Evolutionary conservation across 179 eudicot genomes (phyloP), one percentile per base, ranked within the genome.

Genomic region (Nepenthes alata): DNA sequence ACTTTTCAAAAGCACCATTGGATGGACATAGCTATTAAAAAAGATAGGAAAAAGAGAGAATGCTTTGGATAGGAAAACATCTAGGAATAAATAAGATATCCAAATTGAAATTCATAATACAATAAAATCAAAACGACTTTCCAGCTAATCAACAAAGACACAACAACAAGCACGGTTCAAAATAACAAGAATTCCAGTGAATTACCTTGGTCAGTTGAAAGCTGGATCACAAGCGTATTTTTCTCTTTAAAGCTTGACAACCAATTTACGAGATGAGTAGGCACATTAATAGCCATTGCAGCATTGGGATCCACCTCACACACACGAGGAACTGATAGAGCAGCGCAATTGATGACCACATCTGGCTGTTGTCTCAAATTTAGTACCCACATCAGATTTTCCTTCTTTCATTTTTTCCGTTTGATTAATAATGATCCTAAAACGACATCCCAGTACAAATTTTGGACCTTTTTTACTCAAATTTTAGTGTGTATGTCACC

Each of bases 121-220:
- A 41, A 4, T 4, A 4, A 41, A 7, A 41, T 7, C 15, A 13
- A 50, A 50, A 8, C 1, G 4, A 50, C 16, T 50, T 50, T 11
- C n/a, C 12, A 6, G n/a, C 13, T 11, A n/a, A n/a, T 7, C 13
- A 50, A 50, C 13, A 50, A 11, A 6, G 53, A 50, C 53, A 11
- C n/a, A 52, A 58, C 35, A 35, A 11, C 1, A 4, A 5, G 11
- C 25, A 55, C 15, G 7, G 37, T 7, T 55, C 10, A 15, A 1
- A 55, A 55, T 34, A 0, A 55, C 35, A 55, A 8, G 4, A 41
- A 63, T 25, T 50, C 35, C n/a, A 44, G 10, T 45, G 34, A 48
- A 55, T 44, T 73, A 89, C 98, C 98, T 81, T 91, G 98, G 72
- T 91, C 98, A 62, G 96, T 91, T 35, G 98, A 91, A 64, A 91